Evolutionary conservation across 257 asterid species (phyloP), one percentile per base, ranked within the genome.

Genomic region (Penstemon davidsonii): DNA sequence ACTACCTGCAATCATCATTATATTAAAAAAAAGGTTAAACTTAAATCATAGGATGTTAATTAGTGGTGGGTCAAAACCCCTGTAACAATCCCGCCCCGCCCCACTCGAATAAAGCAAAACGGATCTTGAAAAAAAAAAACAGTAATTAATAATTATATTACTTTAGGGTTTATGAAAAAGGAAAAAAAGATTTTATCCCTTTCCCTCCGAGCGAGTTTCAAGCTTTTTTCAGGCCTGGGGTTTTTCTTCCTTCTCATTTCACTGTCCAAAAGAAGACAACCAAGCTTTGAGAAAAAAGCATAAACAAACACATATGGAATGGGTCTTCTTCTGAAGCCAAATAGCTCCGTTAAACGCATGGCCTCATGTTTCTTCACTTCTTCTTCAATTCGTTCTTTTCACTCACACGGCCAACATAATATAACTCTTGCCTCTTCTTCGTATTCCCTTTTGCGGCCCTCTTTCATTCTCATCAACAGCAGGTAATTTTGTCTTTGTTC

Each of bases 301-400:
- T 6, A 12, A 39, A 18, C 40, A 6, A 6, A 55, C 65, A n/a
- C 73, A 45, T 66, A 70, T 79, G 81, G 33, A 81, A 84, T 81
- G 89, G 89, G 86, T 76, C 73, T 72, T 67, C 83, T 74, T n/a
- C 66, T 84, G 65, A 84, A 79, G 83, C 84, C 85, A 36, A 77
- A 50, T 58, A 69, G 66, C 58, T 72, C 84, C 38, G 65, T 69
- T 55, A 84, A 81, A 76, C 80, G 83, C 55, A 84, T 84, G 89
- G 85, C 86, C 62, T 75, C 80, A 71, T 80, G 84, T 62, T 66
- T 84, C 49, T 55, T 73, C 59, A 42, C 71, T 36, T 65, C 73
- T 61, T 75, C 73, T 64, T 68, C 82, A 51, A 8, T 67, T 55
- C 71, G 68, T 60, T 76, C 82, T 56, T 68, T 68, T 10, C 73